These are phyloP conservation scores for Conticribra guillardii DNA, from an alignment of 108 stramenopile genomes.

Conservation along the genomic window DNA sequence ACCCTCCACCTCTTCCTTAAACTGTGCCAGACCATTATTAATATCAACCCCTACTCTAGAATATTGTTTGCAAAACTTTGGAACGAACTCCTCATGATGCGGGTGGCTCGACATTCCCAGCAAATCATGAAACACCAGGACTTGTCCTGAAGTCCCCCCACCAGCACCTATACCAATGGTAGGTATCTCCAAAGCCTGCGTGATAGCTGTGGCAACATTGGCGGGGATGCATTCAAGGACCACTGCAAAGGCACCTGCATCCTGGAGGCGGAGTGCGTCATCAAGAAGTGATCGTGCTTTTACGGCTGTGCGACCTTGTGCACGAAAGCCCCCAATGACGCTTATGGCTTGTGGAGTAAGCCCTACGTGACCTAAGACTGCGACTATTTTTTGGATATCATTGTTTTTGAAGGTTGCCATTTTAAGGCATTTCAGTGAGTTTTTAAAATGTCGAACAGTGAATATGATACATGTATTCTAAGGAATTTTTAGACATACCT, in stretches of 20 bases:
- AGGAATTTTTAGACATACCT: slow-evolving; percentile 44
- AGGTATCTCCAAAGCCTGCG: slow-evolving; percentile 94
- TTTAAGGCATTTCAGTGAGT: no score
- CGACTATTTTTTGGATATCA: no score
- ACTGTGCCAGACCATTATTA: slow-evolving; percentile 84
- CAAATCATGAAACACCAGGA: slow-evolving; percentile 98
- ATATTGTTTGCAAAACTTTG: slow-evolving; percentile 97
- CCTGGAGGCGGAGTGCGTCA: slow-evolving; percentile 93
- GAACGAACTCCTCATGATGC: slow-evolving; percentile 96
- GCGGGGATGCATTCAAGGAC: slow-evolving; percentile 98
- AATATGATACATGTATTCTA: neutral
- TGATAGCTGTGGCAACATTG: slow-evolving; percentile 91
- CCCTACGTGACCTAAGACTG: slow-evolving; percentile 98
- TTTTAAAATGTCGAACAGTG: no score
- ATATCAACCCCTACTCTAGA: slow-evolving; percentile 92
- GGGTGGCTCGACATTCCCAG: slow-evolving; percentile 96
- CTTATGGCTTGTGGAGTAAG: slow-evolving; percentile 96
- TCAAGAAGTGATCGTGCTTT: slow-evolving; percentile 87
- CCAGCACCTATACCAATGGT: slow-evolving; percentile 99
- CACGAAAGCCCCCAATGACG: slow-evolving; percentile 97
- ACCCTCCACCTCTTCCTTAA: slow-evolving; percentile 92
- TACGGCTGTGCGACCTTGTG: slow-evolving; percentile 95
- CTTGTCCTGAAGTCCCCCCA: slow-evolving; percentile 89
- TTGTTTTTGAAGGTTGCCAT: no score
- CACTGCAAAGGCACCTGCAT: slow-evolving; percentile 94